Conservation (phyloP, 129 eudicot species). For the Flaveria ramosissima region DNA sequence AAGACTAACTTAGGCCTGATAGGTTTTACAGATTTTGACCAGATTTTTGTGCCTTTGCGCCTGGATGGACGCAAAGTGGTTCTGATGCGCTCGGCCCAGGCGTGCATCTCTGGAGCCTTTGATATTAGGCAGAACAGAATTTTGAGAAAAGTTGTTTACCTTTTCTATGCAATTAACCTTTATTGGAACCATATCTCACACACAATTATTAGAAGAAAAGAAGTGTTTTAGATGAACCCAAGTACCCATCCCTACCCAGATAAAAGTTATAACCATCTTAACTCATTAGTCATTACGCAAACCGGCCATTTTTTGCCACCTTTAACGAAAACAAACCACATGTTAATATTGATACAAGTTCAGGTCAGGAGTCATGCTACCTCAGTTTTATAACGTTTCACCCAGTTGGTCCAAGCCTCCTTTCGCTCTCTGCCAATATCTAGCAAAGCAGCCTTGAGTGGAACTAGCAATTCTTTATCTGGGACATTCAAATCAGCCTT, state of each 20-base stretch:
- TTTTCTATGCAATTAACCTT: not conserved
- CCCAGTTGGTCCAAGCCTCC: constrained; percentile 95
- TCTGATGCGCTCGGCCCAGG: too few species aligned
- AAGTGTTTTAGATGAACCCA: not conserved
- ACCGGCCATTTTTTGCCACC: not conserved
- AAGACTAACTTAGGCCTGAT: too few species aligned
- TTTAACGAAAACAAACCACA: not conserved
- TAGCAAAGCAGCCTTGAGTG: constrained; percentile 80
- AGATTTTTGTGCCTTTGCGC: too few species aligned
- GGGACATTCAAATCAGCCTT: constrained; percentile 58
- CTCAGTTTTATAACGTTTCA: constrained; percentile 75
- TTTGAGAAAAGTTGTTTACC: not conserved
- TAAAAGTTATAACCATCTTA: too few species aligned
- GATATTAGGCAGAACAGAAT: not conserved
- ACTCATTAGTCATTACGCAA: not conserved
- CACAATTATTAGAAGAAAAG: not conserved
- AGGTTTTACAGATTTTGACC: too few species aligned
- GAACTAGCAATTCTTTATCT: constrained; percentile 59
- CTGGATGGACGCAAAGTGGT: too few species aligned
- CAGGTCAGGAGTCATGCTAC: constrained; percentile 35
- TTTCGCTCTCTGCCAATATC: constrained; percentile 90
- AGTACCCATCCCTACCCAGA: not conserved
- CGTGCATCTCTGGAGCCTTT: too few species aligned
- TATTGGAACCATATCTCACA: not conserved
- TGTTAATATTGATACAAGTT: not conserved